Conservation (phyloP, 306 rosid genomes). For the Cucumis hystrix region DNA sequence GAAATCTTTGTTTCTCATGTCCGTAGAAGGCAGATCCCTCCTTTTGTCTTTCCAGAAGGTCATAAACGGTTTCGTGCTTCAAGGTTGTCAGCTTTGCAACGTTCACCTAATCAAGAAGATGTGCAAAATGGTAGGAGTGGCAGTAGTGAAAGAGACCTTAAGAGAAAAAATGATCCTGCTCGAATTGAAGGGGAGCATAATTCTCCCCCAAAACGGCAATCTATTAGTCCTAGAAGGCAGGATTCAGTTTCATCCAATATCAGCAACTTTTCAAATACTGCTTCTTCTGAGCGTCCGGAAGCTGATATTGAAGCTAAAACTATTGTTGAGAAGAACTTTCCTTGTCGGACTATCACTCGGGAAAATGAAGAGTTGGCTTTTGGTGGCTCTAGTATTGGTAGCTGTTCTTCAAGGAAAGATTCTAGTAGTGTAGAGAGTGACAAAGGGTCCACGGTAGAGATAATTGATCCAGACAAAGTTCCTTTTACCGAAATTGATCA, state of each 20-base stretch:
- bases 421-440: conserved; percentile 11
- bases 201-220: conserved; percentile 16
- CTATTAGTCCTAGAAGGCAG: conserved; percentile 16
- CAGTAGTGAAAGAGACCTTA: conserved; percentile 35
- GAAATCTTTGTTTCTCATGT: conserved; percentile 86
- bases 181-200: conserved; percentile 12
- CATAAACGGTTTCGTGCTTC: conserved; percentile 47
- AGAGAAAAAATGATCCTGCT: conserved; percentile 53
- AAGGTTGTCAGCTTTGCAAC: conserved; percentile 31
- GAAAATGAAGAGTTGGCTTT: conserved; percentile 3
- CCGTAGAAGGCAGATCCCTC: conserved; percentile 88
- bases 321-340: neutral
- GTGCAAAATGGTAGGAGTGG: conserved; percentile 26
- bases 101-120: conserved; percentile 26
- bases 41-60: conserved; percentile 83
- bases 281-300: conserved; percentile 13
- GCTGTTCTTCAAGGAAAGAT: conserved; percentile 14
- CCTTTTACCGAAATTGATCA: conserved; percentile 27
- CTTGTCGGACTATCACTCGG: conserved; percentile 2
- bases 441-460: conserved; percentile 15
- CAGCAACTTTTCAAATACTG: conserved; percentile 7
- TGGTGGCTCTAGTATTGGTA: conserved; percentile 6
- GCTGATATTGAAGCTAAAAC: conserved; percentile 1
- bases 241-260: conserved; percentile 23
- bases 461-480: conserved; percentile 17